These are phyloP conservation scores for Beauveria asiatica DNA, from an alignment of 2,329 filamentous ascomycete species.

Conservation along the genomic window DNA sequence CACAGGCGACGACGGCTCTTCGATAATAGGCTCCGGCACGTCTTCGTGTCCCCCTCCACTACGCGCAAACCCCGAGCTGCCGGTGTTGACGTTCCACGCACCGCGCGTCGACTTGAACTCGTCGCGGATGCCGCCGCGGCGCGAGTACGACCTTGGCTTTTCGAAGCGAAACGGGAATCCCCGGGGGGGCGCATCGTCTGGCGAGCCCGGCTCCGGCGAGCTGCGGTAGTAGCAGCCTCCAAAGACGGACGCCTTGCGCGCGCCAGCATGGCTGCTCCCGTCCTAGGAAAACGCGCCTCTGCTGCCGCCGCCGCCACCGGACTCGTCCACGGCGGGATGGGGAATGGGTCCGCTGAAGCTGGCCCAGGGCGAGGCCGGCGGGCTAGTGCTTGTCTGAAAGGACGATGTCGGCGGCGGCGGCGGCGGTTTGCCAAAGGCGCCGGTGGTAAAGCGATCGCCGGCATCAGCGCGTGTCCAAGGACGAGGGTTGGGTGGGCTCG, in stretches of 20 bases:
- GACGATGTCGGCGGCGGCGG: no score
- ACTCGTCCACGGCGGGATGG: not conserved
- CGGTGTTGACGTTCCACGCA: conserved; percentile 7
- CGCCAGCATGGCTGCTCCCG: no score
- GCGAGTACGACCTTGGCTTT: not conserved
- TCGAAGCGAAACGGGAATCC: not conserved
- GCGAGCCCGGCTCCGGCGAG: not conserved
- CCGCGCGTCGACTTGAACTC: conserved; percentile 2
- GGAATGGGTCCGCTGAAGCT: conserved; percentile 1
- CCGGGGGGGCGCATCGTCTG: not conserved
- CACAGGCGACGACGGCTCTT: conserved; percentile 24
- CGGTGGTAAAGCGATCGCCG: conserved; percentile 3
- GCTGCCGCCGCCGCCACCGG: not conserved
- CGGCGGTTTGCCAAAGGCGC: not conserved
- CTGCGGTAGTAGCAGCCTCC: not conserved
- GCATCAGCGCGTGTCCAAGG: not conserved
- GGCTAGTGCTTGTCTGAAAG: not conserved
- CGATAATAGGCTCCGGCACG: conserved; percentile 25
- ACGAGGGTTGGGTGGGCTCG: not conserved
- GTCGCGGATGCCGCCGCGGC: not conserved
- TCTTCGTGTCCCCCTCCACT: conserved; percentile 9
- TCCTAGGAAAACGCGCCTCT: not conserved
- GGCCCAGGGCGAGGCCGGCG: not conserved
- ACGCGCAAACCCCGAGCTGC: not conserved
- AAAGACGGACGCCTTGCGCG: not conserved